Percentiles rank a stretch among this genome's conserved stretches.
Evolutionary conservation across 345 rosid species (phyloP).

Genomic region (Salix dunnii): DNA sequence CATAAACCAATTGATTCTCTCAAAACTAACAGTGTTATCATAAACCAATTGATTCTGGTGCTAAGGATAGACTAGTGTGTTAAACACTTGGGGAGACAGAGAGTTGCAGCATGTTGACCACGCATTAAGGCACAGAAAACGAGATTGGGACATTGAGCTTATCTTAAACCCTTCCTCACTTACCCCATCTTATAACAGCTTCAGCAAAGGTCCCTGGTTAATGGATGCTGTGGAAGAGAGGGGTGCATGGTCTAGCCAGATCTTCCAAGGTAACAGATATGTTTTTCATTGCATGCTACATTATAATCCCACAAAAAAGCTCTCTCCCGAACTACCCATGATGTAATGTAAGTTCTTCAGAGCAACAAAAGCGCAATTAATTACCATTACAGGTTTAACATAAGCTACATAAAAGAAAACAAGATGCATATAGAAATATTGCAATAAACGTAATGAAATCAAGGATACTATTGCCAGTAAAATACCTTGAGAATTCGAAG

Average conservation of each 20-base stretch:
- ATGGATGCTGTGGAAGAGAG: background rate
- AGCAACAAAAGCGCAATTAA: background rate
- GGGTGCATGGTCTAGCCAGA: background rate
- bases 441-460: conserved; percentile 6
- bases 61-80: no score
- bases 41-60: no score
- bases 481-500: conserved; percentile 89
- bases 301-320: background rate
- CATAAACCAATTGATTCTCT: no score
- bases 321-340: background rate
- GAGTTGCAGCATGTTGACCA: no score
- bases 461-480: conserved; percentile 1
- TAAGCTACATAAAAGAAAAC: background rate
- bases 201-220: background rate
- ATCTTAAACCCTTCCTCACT: background rate
- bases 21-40: no score
- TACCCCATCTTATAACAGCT: background rate
- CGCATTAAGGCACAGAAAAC: no score
- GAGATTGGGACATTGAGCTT: background rate
- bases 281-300: background rate
- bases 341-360: background rate
- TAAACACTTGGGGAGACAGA: no score
- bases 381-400: background rate
- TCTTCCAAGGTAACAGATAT: background rate
- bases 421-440: conserved; percentile 3